phyloP scores from a whole-genome alignment of 306 rosid species.

The Trichosanthes truncata region DNA sequence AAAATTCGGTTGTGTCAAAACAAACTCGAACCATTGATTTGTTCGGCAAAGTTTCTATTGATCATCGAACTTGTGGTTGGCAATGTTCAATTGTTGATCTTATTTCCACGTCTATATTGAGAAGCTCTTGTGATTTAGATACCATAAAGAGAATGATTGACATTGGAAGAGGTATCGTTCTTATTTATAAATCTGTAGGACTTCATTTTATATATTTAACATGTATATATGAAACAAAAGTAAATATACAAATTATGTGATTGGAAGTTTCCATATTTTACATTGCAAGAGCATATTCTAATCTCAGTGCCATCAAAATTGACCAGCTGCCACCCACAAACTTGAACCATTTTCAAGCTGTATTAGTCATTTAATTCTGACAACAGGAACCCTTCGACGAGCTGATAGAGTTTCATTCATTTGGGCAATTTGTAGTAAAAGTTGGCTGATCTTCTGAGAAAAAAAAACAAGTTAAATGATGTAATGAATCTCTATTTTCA shows the following conservation, averaged over 20 bases:
- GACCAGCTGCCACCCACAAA: neutral
- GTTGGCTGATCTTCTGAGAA: constrained; percentile 39
- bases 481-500: too few species aligned
- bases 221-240: neutral
- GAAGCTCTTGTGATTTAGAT: too few species aligned
- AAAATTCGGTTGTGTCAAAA: too few species aligned
- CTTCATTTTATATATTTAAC: neutral
- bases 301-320: neutral
- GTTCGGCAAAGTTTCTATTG: too few species aligned
- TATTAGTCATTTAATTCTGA: constrained; percentile 22
- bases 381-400: constrained; percentile 49
- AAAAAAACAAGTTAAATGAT: neutral
- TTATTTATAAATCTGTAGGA: neutral
- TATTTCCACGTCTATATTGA: neutral
- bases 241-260: neutral
- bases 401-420: constrained; percentile 41
- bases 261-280: neutral
- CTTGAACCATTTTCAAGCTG: neutral
- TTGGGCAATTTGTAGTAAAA: constrained; percentile 38
- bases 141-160: too few species aligned
- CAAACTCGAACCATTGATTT: too few species aligned
- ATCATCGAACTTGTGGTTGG: neutral
- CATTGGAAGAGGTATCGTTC: neutral
- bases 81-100: neutral
- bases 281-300: neutral